These are phyloP conservation scores for Bathelium albidoporum DNA, from an alignment of 495 filamentous ascomycete genomes.

Conservation along the genomic window DNA sequence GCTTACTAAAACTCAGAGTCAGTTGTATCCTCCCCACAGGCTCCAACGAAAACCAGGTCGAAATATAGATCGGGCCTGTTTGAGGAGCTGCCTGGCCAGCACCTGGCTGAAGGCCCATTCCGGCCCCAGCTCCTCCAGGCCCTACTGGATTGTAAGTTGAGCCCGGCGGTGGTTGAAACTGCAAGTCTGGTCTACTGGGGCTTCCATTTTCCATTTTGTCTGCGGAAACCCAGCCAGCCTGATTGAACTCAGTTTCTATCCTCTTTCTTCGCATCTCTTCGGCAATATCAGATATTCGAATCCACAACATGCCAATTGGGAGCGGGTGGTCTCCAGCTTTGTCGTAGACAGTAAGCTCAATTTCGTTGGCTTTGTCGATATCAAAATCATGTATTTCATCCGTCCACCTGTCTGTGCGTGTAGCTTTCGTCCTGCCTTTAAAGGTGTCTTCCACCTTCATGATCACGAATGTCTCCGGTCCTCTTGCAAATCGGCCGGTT, in stretches of 20 bases:
- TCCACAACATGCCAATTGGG: constrained; percentile 91
- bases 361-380: constrained; percentile 96
- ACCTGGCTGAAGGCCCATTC: constrained; percentile 31
- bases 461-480: constrained; percentile 88
- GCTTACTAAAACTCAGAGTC: constrained; percentile 75
- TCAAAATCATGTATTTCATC: constrained; percentile 82
- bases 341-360: constrained; percentile 95
- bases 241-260: constrained; percentile 86
- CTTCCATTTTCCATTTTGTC: constrained; percentile 70
- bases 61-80: constrained; percentile 59
- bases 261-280: constrained; percentile 97
- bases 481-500: constrained; percentile 72
- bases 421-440: constrained; percentile 77
- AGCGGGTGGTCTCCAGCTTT: constrained; percentile 80
- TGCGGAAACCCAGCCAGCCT: constrained; percentile 90
- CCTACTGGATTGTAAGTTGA: constrained; percentile 24
- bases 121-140: constrained; percentile 17
- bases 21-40: constrained; percentile 83
- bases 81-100: constrained; percentile 23
- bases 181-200: constrained; percentile 26
- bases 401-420: constrained; percentile 80
- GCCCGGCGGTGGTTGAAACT: constrained; percentile 35
- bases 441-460: constrained; percentile 93
- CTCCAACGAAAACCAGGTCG: constrained; percentile 95
- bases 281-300: constrained; percentile 91